These are phyloP conservation scores for Medicago arabica DNA, from an alignment of 306 rosid genomes.

Conservation along the genomic window DNA sequence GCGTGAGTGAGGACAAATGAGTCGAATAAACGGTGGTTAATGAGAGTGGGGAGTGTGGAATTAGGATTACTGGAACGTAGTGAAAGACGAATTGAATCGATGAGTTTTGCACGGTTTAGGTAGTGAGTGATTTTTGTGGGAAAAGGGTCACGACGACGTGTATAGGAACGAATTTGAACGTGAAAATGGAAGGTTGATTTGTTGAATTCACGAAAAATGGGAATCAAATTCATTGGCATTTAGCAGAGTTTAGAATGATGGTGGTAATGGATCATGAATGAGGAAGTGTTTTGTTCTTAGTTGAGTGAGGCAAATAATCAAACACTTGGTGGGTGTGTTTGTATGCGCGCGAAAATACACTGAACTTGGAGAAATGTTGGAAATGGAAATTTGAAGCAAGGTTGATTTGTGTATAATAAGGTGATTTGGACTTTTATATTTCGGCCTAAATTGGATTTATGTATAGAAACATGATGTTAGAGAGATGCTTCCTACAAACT, in stretches of 20 bases:
- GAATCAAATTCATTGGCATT: conserved; percentile 46
- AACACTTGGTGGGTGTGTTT: conserved; percentile 41
- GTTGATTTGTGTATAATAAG: too few species aligned
- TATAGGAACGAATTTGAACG: conserved; percentile 52
- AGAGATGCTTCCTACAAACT: too few species aligned
- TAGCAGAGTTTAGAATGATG: background rate
- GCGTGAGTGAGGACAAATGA: conserved; percentile 74
- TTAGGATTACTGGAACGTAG: conserved; percentile 57
- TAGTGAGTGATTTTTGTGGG: conserved; percentile 71
- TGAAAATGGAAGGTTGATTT: conserved; percentile 43
- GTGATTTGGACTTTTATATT: too few species aligned
- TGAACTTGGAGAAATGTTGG: background rate
- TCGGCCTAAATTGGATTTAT: too few species aligned
- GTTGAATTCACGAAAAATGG: conserved; percentile 34
- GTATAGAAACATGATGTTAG: too few species aligned
- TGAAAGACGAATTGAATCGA: conserved; percentile 72
- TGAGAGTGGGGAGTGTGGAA: conserved; percentile 57
- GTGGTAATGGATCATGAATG: background rate
- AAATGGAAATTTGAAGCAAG: too few species aligned
- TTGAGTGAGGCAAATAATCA: conserved; percentile 44
- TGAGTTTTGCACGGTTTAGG: conserved; percentile 77
- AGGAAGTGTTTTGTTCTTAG: background rate
- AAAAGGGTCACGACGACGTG: conserved; percentile 62
- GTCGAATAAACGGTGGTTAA: conserved; percentile 61
- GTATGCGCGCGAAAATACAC: background rate